Evolutionary conservation across 257 asterid genomes (phyloP), one percentile per base, ranked within the genome.

Genomic region (Hygrophila difformis): DNA sequence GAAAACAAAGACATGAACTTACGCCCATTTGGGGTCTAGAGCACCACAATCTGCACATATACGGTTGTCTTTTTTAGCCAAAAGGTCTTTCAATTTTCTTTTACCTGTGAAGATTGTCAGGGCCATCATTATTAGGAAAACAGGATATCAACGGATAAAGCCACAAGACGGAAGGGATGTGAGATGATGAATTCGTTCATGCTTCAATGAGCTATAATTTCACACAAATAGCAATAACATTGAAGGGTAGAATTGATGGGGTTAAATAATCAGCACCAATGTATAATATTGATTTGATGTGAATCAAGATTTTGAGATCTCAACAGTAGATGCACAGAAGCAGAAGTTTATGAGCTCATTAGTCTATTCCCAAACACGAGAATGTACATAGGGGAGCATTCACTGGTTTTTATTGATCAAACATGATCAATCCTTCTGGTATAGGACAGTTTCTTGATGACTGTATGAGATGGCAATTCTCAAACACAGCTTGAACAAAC

Each of bases 21-120:
- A 91, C 99, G 99, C 99, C 99, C 99, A 91, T 81, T 86, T 91
- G 35, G 99, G 99, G 59, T 91, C 95, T 24, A 79, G 81, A 55
- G 99, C 77, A 62, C 84, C 81, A 69, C 99, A 91, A 71, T 91
- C 99, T 58, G 99, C 99, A 57, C 99, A 91, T 19, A 57, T 66
- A 38, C 94, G 85, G 53, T 91, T 86, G 58, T 83, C 97, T 1
- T 59, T 65, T 60, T 72, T 79, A 61, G 71, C 73, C 80, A 91
- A 66, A 64, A 91, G 95, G 40, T 76, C 89, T 64, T 78, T 82
- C 75, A 91, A 64, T 73, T 82, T 78, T 66, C 81, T 72, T 53
- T 79, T 74, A 70, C 93, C 95, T 91, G 79, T 6, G 40, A 26
- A 66, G 7, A 31, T 39, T 46, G 50, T 44, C 51, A 37, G 21